A percentile compares a stretch with the other conserved stretches of the same genome.
These are phyloP conservation scores for Stenogyne calaminthoides DNA, from an alignment of 305 asterid species.

Conservation along the genomic window DNA sequence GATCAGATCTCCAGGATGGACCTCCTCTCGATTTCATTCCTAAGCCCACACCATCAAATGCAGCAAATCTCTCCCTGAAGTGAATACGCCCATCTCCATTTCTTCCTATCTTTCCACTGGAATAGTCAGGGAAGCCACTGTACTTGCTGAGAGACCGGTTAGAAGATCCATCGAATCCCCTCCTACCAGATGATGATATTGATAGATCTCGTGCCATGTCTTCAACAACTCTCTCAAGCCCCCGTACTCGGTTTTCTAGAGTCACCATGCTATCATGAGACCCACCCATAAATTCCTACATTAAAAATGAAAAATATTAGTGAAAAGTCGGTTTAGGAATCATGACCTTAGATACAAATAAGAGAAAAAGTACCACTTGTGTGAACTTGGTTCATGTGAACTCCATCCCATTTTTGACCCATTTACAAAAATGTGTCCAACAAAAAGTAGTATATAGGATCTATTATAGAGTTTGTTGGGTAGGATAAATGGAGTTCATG, in stretches of 20 bases:
- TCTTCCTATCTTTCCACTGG: constrained; percentile 72
- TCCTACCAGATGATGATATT: constrained; percentile 76
- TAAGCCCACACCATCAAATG: constrained; percentile 59
- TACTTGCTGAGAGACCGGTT: constrained; percentile 68
- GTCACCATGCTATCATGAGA: constrained; percentile 97
- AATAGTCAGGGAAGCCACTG: constrained; percentile 82
- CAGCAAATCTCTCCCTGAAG: constrained; percentile 68
- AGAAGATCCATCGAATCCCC: constrained; percentile 78
- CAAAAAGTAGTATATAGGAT: too few relatives aligned
- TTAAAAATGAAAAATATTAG: constrained; percentile 31
- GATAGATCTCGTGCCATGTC: constrained; percentile 96
- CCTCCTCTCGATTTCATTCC: constrained; percentile 76
- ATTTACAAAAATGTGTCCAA: too few relatives aligned
- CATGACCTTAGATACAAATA: constrained; percentile 7
- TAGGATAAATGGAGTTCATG: too few relatives aligned
- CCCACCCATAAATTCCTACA: constrained; percentile 97
- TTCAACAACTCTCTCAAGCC: constrained; percentile 97
- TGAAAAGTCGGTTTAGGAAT: constrained; percentile 29
- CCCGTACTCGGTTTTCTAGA: constrained; percentile 92
- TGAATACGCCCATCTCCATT: constrained; percentile 62
- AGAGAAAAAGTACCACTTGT: neutral
- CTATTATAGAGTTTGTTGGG: too few relatives aligned
- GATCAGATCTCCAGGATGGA: constrained; percentile 79
- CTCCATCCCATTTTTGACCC: too few relatives aligned
- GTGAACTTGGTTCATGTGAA: too few relatives aligned